These are phyloP conservation scores for Candida corydali DNA, from an alignment of 805 yeast genomes.

Conservation along the genomic window DNA sequence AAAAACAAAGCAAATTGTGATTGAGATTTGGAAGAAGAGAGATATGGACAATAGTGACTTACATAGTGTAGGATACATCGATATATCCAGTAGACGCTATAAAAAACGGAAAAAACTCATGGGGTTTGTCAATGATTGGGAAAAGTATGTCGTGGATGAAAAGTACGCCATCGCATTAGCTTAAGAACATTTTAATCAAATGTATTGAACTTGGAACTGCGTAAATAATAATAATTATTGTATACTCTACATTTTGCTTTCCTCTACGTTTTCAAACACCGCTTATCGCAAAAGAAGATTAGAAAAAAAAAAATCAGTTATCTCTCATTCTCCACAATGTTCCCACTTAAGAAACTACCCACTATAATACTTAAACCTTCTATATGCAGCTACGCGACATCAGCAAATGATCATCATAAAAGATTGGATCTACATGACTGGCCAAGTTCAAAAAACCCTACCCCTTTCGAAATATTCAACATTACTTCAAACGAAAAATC, in stretches of 20 bases:
- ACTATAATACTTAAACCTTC: neutral
- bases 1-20: slow-evolving; percentile 18
- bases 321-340: slow-evolving; percentile 1
- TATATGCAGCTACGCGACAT: slow-evolving; percentile 15
- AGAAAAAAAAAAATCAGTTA: slow-evolving; percentile 2
- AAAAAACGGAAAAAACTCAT: slow-evolving; percentile 12
- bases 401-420: slow-evolving; percentile 17
- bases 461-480: slow-evolving; percentile 66
- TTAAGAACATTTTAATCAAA: no score
- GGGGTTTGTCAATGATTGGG: slow-evolving; percentile 27
- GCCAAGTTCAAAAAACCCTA: slow-evolving; percentile 56
- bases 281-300: slow-evolving; percentile 1
- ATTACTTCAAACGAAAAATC: slow-evolving; percentile 29
- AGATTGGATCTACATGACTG: slow-evolving; percentile 37
- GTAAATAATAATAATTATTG: no score
- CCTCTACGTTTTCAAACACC: slow-evolving; percentile 4
- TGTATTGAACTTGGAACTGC: no score
- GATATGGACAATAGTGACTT: slow-evolving; percentile 20
- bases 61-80: slow-evolving; percentile 14
- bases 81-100: slow-evolving; percentile 3
- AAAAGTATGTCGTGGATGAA: slow-evolving; percentile 23
- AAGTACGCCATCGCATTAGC: slow-evolving; percentile 21
- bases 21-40: slow-evolving; percentile 25
- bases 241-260: no score
- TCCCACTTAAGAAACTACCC: neutral